Percentiles rank a stretch among this genome's conserved stretches.
phyloP scores from a whole-genome alignment of 257 asterid species.

The Rhazya stricta region DNA sequence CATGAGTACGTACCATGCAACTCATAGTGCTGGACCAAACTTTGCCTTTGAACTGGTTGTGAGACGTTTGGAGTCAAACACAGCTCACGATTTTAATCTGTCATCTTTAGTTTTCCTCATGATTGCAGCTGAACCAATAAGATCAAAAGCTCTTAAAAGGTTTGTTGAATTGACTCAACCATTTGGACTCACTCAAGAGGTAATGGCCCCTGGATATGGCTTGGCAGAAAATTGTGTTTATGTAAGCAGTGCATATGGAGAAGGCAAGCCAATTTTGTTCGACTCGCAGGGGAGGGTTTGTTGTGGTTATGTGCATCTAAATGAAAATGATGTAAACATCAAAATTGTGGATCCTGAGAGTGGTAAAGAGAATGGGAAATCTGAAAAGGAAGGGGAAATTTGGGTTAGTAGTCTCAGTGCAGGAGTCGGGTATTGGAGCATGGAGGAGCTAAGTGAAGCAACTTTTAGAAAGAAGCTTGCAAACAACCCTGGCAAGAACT shows the following conservation, averaged over 20 bases:
- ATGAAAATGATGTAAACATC: conserved; percentile 36
- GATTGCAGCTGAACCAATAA: conserved; percentile 66
- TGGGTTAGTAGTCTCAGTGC: conserved; percentile 65
- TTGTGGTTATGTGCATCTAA: conserved; percentile 40
- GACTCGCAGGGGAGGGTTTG: conserved; percentile 70
- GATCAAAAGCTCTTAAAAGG: conserved; percentile 43
- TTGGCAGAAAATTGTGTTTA: conserved; percentile 70
- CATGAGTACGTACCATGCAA: conserved; percentile 47
- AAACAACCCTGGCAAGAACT: conserved; percentile 40
- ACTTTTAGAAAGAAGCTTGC: conserved; percentile 42
- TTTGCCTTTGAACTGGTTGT: conserved; percentile 58
- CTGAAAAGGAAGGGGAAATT: conserved; percentile 56
- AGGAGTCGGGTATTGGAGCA: conserved; percentile 60
- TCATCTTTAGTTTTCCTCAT: conserved; percentile 60
- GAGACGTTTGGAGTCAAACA: conserved; percentile 42
- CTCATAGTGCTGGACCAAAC: conserved; percentile 72
- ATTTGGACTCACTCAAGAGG: conserved; percentile 51
- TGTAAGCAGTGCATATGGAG: conserved; percentile 66
- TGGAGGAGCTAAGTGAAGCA: conserved; percentile 39
- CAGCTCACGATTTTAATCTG: conserved; percentile 33
- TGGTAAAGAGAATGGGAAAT: conserved; percentile 31
- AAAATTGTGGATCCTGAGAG: conserved; percentile 48
- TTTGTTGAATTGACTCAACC: conserved; percentile 47
- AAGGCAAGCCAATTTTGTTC: conserved; percentile 36
- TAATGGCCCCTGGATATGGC: conserved; percentile 71